Percentiles rank a stretch among this genome's conserved stretches.
phyloP scores from a whole-genome alignment of 2,329 filamentous ascomycete species.

The Alternaria consortialis region DNA sequence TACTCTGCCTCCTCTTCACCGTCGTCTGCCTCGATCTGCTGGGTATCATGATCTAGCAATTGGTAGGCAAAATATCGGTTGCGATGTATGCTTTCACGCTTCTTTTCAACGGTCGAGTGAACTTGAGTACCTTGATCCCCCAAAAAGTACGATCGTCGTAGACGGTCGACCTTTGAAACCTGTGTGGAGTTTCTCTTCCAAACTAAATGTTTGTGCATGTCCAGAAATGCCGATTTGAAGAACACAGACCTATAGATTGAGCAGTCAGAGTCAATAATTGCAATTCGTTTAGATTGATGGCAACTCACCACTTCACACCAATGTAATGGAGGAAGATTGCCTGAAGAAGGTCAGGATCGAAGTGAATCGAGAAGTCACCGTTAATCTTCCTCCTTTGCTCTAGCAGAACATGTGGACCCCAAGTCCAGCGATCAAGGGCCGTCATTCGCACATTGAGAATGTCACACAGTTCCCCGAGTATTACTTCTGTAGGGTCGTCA shows the following conservation, averaged over 20 bases:
- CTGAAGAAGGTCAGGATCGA: constrained; percentile 45
- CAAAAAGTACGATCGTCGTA: constrained; percentile 40
- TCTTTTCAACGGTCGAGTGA: constrained; percentile 25
- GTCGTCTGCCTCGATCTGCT: constrained; percentile 35
- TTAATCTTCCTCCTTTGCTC: constrained; percentile 44
- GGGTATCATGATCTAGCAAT: constrained; percentile 34
- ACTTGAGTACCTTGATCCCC: constrained; percentile 15
- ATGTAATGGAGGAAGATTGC: constrained; percentile 48
- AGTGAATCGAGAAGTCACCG: constrained; percentile 39
- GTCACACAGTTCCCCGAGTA: constrained; percentile 43
- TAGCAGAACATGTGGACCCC: constrained; percentile 40
- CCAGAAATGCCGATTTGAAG: constrained; percentile 36
- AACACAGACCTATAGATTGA: constrained; percentile 33
- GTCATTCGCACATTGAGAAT: constrained; percentile 45
- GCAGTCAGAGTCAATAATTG: background rate
- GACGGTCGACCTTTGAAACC: constrained; percentile 28
- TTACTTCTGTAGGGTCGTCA: constrained; percentile 25
- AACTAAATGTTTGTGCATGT: constrained; percentile 26
- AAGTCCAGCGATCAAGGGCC: constrained; percentile 40
- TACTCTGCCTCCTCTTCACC: constrained; percentile 46
- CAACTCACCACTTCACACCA: constrained; percentile 35
- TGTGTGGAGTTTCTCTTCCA: constrained; percentile 30
- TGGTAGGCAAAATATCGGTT: constrained; percentile 39
- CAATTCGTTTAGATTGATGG: too few relatives aligned
- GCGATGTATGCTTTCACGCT: constrained; percentile 28